Percentiles rank a stretch among this genome's conserved stretches.
Conservation (phyloP, 2,329 filamentous ascomycete genomes). For the Zasmidium angulare region DNA sequence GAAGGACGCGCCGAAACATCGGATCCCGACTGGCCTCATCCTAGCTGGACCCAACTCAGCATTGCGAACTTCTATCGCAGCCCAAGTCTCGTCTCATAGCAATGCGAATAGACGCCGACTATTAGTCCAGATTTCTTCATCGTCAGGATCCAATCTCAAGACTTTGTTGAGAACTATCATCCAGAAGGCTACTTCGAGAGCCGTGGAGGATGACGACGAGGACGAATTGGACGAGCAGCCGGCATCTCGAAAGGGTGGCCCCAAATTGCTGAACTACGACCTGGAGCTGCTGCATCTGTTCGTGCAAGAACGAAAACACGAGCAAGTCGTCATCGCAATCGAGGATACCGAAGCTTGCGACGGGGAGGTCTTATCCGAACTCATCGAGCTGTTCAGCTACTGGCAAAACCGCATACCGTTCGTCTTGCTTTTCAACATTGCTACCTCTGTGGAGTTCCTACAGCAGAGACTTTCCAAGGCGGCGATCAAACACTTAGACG, state of each 20-base stretch:
- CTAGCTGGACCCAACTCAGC: constrained; percentile 77
- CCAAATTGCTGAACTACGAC: constrained; percentile 74
- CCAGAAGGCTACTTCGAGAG: constrained; percentile 58
- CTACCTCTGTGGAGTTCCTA: constrained; percentile 77
- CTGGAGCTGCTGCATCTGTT: constrained; percentile 67
- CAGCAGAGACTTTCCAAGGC: constrained; percentile 71
- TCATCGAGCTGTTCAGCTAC: constrained; percentile 66
- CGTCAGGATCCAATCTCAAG: constrained; percentile 73
- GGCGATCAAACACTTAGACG: constrained; percentile 66
- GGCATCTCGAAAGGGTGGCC: constrained; percentile 19
- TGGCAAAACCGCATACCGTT: constrained; percentile 79
- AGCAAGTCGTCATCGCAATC: constrained; percentile 69
- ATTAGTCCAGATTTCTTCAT: constrained; percentile 67
- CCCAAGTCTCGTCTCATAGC: constrained; percentile 56
- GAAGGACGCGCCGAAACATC: constrained; percentile 6
- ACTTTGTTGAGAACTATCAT: constrained; percentile 71
- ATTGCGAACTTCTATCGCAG: constrained; percentile 71
- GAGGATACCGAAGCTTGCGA: constrained; percentile 85
- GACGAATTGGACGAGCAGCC: constrained; percentile 50
- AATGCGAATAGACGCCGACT: constrained; percentile 47
- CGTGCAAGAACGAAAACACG: constrained; percentile 53
- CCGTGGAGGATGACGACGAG: constrained; percentile 49
- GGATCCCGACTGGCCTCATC: constrained; percentile 50
- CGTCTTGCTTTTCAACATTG: constrained; percentile 73
- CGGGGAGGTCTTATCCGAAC: constrained; percentile 66